Conservation (phyloP, 2,329 filamentous ascomycete species). For the Thyridium curvatum region DNA sequence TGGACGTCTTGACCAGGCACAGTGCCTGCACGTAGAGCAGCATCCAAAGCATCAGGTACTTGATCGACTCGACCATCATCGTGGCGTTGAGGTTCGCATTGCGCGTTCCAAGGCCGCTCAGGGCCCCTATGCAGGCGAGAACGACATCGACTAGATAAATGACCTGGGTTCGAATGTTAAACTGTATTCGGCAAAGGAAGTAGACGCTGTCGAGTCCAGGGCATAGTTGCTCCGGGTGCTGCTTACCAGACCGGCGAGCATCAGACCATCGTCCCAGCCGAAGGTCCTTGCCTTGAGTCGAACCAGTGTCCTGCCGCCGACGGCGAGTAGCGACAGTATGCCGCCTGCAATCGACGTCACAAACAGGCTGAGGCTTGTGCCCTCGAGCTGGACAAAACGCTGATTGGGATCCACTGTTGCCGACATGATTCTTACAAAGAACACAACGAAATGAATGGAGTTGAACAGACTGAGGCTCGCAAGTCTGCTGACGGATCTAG, state of each 20-base stretch:
- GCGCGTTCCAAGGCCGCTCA: conserved; percentile 9
- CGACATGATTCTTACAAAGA: conserved; percentile 5
- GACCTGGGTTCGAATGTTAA: not conserved
- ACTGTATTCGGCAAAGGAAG: not conserved
- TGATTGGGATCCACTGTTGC: conserved; percentile 5
- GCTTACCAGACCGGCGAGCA: conserved; percentile 1
- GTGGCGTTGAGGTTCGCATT: conserved; percentile 8
- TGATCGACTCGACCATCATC: conserved; percentile 7
- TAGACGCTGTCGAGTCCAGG: too few species aligned
- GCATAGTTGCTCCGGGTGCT: too few species aligned
- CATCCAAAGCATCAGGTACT: conserved; percentile 15
- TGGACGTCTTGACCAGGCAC: conserved; percentile 12
- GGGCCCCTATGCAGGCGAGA: conserved; percentile 11
- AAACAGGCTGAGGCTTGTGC: conserved; percentile 8
- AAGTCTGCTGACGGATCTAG: too few species aligned
- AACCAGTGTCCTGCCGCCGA: conserved; percentile 9
- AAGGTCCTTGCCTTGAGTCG: conserved; percentile 4
- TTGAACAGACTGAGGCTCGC: too few species aligned
- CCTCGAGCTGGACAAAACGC: conserved; percentile 3
- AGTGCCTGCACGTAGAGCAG: conserved; percentile 12
- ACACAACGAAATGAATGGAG: too few species aligned
- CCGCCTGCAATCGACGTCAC: conserved; percentile 11
- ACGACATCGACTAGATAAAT: conserved; percentile 10
- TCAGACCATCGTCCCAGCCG: conserved; percentile 4
- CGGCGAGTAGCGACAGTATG: conserved; percentile 8